phyloP scores from a whole-genome alignment of 164 flowering plant genomes.

The Akebia trifoliata region DNA sequence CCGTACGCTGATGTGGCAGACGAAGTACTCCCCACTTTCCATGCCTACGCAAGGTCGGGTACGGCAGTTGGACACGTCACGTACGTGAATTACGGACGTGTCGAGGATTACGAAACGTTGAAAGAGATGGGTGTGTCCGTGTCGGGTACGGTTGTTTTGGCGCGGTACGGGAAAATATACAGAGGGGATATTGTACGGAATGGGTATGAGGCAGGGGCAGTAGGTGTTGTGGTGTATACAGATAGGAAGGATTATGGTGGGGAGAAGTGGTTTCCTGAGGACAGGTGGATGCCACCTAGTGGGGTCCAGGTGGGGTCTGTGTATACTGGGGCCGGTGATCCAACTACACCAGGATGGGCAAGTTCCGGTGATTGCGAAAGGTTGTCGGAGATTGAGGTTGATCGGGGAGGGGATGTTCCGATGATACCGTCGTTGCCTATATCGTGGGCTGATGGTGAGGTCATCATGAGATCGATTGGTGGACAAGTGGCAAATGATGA shows the following conservation, averaged over 20 bases:
- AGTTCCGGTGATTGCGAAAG: conserved; percentile 56
- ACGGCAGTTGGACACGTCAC: conserved; percentile 45
- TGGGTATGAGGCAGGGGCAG: conserved; percentile 53
- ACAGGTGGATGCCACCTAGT: conserved; percentile 70
- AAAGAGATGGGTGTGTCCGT: conserved; percentile 47
- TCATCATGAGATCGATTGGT: conserved; percentile 43
- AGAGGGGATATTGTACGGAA: conserved; percentile 66
- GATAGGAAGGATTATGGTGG: conserved; percentile 68
- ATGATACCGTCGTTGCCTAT: conserved; percentile 69
- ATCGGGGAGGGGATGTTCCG: conserved; percentile 42
- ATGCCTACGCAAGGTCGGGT: conserved; percentile 62
- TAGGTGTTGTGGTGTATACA: conserved; percentile 49
- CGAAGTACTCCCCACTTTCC: conserved; percentile 55
- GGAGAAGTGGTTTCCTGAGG: conserved; percentile 49
- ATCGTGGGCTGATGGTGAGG: conserved; percentile 56
- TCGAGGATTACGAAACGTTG: conserved; percentile 46
- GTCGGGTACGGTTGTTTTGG: conserved; percentile 46
- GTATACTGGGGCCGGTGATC: conserved; percentile 54
- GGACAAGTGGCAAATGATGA: conserved; percentile 54
- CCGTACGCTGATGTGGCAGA: conserved; percentile 47
- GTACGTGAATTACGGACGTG: conserved; percentile 63
- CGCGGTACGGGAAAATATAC: conserved; percentile 59
- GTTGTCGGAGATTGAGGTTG: conserved; percentile 42
- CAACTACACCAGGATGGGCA: conserved; percentile 77
- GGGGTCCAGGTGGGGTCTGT: conserved; percentile 77